phyloP scores from a whole-genome alignment of 1,139 yeast genomes.

The Candida pseudocylindracea region DNA sequence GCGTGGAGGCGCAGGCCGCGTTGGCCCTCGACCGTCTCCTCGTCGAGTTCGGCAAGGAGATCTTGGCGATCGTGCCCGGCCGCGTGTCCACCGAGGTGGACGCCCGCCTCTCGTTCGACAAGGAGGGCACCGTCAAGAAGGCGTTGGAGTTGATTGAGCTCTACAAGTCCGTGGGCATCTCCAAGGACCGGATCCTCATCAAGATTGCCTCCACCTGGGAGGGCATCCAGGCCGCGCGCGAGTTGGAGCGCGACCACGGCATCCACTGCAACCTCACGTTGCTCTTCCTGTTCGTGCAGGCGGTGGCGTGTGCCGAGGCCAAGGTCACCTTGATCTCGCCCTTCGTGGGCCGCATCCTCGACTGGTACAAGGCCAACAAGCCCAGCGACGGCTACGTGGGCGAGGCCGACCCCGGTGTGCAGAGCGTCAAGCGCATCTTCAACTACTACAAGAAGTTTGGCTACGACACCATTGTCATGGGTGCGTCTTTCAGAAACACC shows the following conservation, averaged over 20 bases:
- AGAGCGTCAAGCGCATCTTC: conserved; percentile 70
- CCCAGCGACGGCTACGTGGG: conserved; percentile 55
- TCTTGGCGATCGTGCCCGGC: conserved; percentile 91
- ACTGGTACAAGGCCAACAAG: conserved; percentile 92
- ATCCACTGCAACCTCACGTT: conserved; percentile 92
- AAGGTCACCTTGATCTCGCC: conserved; percentile 91
- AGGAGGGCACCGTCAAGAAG: conserved; percentile 79
- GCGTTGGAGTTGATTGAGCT: conserved; percentile 73
- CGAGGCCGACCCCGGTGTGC: conserved; percentile 90
- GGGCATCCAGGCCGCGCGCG: conserved; percentile 98
- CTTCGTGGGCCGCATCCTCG: conserved; percentile 96
- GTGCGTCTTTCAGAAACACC: conserved; percentile 97
- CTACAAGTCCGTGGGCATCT: conserved; percentile 66
- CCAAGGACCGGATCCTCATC: conserved; percentile 77
- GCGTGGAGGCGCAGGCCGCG: conserved; percentile 25
- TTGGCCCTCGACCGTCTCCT: conserved; percentile 79
- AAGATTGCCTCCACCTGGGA: conserved; percentile 98
- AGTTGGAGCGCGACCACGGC: conserved; percentile 74
- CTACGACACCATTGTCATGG: conserved; percentile 97
- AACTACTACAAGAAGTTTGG: conserved; percentile 96
- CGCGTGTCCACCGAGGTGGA: conserved; percentile 98
- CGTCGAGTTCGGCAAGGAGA: conserved; percentile 91
- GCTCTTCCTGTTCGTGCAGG: conserved; percentile 88
- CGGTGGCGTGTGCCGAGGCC: conserved; percentile 99
- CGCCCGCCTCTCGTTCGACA: conserved; percentile 91